A percentile compares a stretch with the other conserved stretches of the same genome.
phyloP scores from a whole-genome alignment of 768 basidiomycete genomes.

The Russula compacta region DNA sequence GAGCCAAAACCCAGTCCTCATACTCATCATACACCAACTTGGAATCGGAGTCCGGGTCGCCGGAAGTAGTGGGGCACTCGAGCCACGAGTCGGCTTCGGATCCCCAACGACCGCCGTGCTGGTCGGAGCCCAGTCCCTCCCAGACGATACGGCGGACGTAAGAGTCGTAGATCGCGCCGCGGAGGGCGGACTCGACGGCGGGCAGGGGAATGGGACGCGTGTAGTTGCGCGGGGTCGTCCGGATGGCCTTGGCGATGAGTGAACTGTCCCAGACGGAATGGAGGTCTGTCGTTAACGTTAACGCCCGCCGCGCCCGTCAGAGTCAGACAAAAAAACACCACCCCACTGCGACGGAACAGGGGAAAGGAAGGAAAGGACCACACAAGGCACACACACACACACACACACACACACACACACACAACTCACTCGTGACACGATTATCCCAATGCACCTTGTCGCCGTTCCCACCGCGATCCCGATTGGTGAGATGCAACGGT shows the following conservation, averaged over 20 bases:
- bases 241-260: slow-evolving; percentile 75
- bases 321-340: no score
- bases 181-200: slow-evolving; percentile 56
- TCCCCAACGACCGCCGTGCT: slow-evolving; percentile 35
- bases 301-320: not conserved
- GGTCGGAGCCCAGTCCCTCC: slow-evolving; percentile 60
- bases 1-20: not conserved
- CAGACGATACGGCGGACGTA: slow-evolving; percentile 80
- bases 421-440: slow-evolving; percentile 60
- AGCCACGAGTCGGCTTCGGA: slow-evolving; percentile 58
- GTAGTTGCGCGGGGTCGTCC: slow-evolving; percentile 69
- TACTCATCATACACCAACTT: no score
- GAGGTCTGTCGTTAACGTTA: slow-evolving; percentile 39
- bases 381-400: slow-evolving; percentile 24
- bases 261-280: slow-evolving; percentile 84
- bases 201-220: slow-evolving; percentile 58
- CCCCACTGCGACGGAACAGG: no score
- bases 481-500: slow-evolving; percentile 85
- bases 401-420: not conserved
- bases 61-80: slow-evolving; percentile 40
- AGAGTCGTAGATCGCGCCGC: slow-evolving; percentile 78
- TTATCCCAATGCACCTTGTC: slow-evolving; percentile 67
- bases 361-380: not conserved
- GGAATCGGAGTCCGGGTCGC: no score
- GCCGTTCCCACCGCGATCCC: slow-evolving; percentile 83